These are phyloP conservation scores for Cenchrus purpureus DNA, from an alignment of 176 grass and related monocot genomes.

Conservation along the genomic window DNA sequence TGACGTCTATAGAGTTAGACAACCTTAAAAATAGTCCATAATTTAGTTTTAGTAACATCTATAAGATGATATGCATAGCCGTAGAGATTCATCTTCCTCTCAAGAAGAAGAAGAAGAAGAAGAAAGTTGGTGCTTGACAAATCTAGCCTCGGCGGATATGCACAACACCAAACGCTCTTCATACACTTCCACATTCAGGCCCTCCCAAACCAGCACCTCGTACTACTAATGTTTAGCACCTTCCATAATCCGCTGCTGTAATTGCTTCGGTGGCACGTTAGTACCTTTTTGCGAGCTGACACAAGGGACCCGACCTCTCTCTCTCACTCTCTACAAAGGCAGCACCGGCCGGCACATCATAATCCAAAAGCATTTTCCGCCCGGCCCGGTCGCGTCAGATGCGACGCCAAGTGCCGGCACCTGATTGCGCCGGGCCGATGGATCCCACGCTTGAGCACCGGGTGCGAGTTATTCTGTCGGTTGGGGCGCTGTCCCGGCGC, in stretches of 20 bases:
- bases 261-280: slow-evolving; percentile 33
- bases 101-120: no score
- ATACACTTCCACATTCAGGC: neutral
- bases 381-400: neutral
- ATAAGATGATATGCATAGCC: no score
- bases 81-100: no score
- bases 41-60: no score
- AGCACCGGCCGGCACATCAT: neutral
- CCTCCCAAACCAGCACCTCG: slow-evolving; percentile 27
- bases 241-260: slow-evolving; percentile 8
- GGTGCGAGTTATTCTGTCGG: slow-evolving; percentile 30
- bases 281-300: neutral
- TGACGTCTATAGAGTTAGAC: no score
- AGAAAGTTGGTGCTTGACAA: slow-evolving; percentile 1
- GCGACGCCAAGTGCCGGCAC: slow-evolving; percentile 36
- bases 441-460: neutral
- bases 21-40: no score
- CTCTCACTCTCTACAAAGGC: neutral
- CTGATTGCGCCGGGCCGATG: neutral
- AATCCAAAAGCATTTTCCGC: neutral
- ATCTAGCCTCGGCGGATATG: neutral
- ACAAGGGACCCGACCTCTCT: neutral
- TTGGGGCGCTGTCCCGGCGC: slow-evolving; percentile 5
- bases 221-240: neutral
- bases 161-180: slow-evolving; percentile 2